Conservation (phyloP, 257 asterid species). For the Ajuga chamaepitys region DNA sequence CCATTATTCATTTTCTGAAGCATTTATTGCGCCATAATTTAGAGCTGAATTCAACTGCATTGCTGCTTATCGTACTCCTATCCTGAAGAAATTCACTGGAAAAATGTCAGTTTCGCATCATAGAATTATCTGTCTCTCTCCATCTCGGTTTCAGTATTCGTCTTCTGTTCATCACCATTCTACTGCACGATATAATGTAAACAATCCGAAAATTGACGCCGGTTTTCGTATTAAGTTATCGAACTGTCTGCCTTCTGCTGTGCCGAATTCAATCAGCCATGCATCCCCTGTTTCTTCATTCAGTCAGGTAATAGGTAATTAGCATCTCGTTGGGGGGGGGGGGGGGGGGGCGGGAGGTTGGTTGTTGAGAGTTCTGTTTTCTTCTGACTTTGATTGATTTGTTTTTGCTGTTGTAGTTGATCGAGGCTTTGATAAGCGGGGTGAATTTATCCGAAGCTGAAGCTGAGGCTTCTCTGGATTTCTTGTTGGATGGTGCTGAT, state of each 20-base stretch:
- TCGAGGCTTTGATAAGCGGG: constrained; percentile 68
- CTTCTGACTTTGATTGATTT: not conserved
- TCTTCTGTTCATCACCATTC: constrained; percentile 8
- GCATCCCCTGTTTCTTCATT: constrained; percentile 32
- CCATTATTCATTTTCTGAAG: not conserved
- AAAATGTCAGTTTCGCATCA: constrained; percentile 27
- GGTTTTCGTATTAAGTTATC: constrained; percentile 18
- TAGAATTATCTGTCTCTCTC: not conserved
- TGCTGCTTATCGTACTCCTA: not conserved
- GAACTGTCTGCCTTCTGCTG: constrained; percentile 18
- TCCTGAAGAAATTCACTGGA: constrained; percentile 1
- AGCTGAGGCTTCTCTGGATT: constrained; percentile 84
- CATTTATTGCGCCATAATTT: constrained; percentile 7
- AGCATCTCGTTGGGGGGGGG: not conserved
- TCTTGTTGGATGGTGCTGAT: constrained; percentile 78
- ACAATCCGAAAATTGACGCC: not conserved
- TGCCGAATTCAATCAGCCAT: constrained; percentile 19
- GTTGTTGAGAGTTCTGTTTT: no score
- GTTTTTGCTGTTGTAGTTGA: constrained; percentile 38
- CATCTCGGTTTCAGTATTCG: constrained; percentile 19
- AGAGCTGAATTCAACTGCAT: not conserved
- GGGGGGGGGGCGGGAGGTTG: no score
- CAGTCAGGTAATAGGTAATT: constrained; percentile 30
- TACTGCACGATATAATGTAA: constrained; percentile 7
- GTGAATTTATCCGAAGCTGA: constrained; percentile 73